phyloP scores from a whole-genome alignment of 2,329 filamentous ascomycete genomes.

The Taxawa tesnikishii region DNA sequence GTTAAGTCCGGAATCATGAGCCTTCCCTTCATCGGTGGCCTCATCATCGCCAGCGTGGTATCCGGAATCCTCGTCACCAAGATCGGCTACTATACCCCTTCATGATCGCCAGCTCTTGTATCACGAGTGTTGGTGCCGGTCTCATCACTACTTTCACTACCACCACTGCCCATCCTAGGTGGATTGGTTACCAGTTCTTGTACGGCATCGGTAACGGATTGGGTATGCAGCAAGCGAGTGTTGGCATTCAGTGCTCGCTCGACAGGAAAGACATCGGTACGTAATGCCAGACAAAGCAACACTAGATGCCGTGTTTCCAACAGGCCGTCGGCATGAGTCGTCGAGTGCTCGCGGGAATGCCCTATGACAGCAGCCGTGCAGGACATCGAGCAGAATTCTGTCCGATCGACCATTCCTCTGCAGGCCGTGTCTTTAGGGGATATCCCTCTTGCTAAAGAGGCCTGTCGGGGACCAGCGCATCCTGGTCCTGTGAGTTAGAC shows the following conservation, averaged over 20 bases:
- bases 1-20: conserved; percentile 32
- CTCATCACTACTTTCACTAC: conserved; percentile 30
- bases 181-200: conserved; percentile 22
- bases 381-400: too few relatives aligned
- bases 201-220: conserved; percentile 18
- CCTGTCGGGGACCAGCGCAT: too few relatives aligned
- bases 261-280: conserved; percentile 20
- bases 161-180: conserved; percentile 21
- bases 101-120: conserved; percentile 25
- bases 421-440: too few relatives aligned
- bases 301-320: too few relatives aligned
- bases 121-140: conserved; percentile 34
- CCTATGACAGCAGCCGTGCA: too few relatives aligned
- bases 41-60: conserved; percentile 15
- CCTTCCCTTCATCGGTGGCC: conserved; percentile 25
- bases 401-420: too few relatives aligned
- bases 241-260: conserved; percentile 25
- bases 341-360: too few relatives aligned
- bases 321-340: too few relatives aligned
- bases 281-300: too few relatives aligned
- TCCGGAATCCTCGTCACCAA: conserved; percentile 20
- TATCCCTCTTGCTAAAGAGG: too few relatives aligned
- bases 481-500: too few relatives aligned
- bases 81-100: conserved; percentile 33
- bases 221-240: conserved; percentile 26